A percentile compares a stretch with the other conserved stretches of the same genome.
These are phyloP conservation scores for Debaryomyces robertsiae DNA, from an alignment of 1,139 yeast species.

Conservation along the genomic window DNA sequence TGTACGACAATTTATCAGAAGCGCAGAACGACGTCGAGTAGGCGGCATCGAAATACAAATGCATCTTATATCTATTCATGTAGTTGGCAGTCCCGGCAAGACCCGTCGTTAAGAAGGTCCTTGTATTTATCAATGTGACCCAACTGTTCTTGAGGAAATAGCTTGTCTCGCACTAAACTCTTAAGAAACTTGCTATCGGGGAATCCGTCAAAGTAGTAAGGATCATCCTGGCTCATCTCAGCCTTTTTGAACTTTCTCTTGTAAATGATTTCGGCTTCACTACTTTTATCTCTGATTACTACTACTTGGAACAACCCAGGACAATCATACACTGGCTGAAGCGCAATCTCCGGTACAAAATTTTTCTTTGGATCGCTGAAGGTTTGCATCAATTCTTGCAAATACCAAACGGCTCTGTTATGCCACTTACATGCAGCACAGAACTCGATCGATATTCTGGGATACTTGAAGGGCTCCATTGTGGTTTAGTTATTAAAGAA, in stretches of 20 bases:
- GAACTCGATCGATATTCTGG: conserved; percentile 41
- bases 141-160: conserved; percentile 31
- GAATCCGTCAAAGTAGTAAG: conserved; percentile 45
- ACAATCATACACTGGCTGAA: conserved; percentile 40
- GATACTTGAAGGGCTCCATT: conserved; percentile 19
- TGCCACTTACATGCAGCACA: conserved; percentile 53
- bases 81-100: conserved; percentile 18
- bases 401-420: conserved; percentile 49
- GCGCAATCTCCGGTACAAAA: conserved; percentile 36
- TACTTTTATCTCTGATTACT: conserved; percentile 16
- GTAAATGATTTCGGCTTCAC: conserved; percentile 29
- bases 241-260: conserved; percentile 41
- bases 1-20: conserved; percentile 5
- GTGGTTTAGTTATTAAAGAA: not conserved
- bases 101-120: conserved; percentile 11
- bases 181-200: conserved; percentile 50
- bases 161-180: conserved; percentile 33
- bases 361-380: conserved; percentile 32
- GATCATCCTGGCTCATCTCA: conserved; percentile 29
- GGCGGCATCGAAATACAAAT: not conserved
- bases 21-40: conserved; percentile 4
- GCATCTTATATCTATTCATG: conserved; percentile 12
- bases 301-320: conserved; percentile 44
- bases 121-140: conserved; percentile 38
- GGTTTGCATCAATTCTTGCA: conserved; percentile 47